Evolutionary conservation across 768 basidiomycete species (phyloP), one percentile per base, ranked within the genome.

Genomic region (Crucibulum laeve): DNA sequence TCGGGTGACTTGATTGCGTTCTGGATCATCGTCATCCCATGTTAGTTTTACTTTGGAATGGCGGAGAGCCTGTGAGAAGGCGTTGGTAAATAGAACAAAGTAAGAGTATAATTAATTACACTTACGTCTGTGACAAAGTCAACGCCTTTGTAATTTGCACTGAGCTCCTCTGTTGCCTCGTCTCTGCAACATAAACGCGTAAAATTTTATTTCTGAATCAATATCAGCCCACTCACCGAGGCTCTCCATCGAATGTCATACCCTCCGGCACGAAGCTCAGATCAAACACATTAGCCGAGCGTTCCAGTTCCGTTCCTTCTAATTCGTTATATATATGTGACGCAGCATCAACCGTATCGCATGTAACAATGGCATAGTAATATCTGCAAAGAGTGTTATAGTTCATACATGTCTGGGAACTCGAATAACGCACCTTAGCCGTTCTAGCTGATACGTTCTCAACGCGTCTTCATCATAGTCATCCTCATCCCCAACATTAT

Each of bases 1-100:
- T 36, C 92, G 81, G 1, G 93, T 91, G 38, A 93, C 54, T 34
- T 80, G 81, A 44, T 74, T 76, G 30, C 95, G 84, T 55, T 93
- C 87, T 0, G 89, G 84, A 52, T 98, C 94, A 61, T 98, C 96
- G 43, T 93, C 90, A 52, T 99, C 96, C 96, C 96, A 99, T 4
- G 94, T 96, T 24, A 98, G 76, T 57, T 91, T 96, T 47, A 98
- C 95, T 70, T 92, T 96, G 11, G 96, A 99, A 60, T 98, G 94
- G 4, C 95, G 87, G 4, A 99, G 79, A 7, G 95, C 95, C 93
- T 97, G 50, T 4, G 22, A 5, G 4, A 18, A 23, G 18, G 19
- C 19, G 36, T 38, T 25, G 21, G 33, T 7, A 33, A 6, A 28
- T 21, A n/a, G 19, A 11, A 8, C 39, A 15, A 25, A 7, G 30